A percentile compares a stretch with the other conserved stretches of the same genome.
Evolutionary conservation across 495 filamentous ascomycete genomes (phyloP).

Genomic region (Xylaria bambusicola): DNA sequence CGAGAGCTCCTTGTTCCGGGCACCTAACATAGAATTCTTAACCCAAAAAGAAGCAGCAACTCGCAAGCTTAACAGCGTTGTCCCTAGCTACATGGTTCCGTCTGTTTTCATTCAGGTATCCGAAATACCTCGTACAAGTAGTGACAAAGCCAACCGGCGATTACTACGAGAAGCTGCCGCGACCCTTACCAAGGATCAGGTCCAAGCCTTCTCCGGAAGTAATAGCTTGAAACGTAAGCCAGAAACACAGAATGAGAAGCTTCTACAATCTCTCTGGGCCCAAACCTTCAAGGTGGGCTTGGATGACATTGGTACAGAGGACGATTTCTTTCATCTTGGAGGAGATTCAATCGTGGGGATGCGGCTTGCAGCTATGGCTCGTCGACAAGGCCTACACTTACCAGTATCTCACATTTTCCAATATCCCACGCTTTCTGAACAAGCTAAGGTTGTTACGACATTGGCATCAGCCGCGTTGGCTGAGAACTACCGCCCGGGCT

Average conservation of each 20-base stretch:
- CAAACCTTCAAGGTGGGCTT: conserved; percentile 16
- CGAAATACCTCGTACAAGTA: conserved; percentile 51
- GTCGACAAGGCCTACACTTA: conserved; percentile 27
- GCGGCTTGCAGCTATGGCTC: conserved; percentile 53
- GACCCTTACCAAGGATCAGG: background rate
- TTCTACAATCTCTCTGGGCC: conserved; percentile 20
- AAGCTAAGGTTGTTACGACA: background rate
- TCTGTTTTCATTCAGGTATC: conserved; percentile 52
- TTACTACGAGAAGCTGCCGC: conserved; percentile 19
- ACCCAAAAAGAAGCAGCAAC: background rate
- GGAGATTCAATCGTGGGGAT: conserved; percentile 67
- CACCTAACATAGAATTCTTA: conserved; percentile 2
- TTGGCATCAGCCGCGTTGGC: background rate
- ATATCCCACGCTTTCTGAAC: background rate
- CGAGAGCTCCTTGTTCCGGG: background rate
- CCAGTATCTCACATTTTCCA: background rate
- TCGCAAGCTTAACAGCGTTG: background rate
- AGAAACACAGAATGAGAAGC: background rate
- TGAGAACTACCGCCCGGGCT: background rate
- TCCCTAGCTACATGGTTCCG: conserved; percentile 57
- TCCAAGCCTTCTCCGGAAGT: background rate
- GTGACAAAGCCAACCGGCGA: conserved; percentile 53
- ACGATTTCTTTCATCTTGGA: conserved; percentile 57
- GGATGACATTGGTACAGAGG: conserved; percentile 42
- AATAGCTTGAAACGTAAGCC: background rate